phyloP scores from a whole-genome alignment of 2,329 filamentous ascomycete genomes.

The Hymenoscyphus scutula region DNA sequence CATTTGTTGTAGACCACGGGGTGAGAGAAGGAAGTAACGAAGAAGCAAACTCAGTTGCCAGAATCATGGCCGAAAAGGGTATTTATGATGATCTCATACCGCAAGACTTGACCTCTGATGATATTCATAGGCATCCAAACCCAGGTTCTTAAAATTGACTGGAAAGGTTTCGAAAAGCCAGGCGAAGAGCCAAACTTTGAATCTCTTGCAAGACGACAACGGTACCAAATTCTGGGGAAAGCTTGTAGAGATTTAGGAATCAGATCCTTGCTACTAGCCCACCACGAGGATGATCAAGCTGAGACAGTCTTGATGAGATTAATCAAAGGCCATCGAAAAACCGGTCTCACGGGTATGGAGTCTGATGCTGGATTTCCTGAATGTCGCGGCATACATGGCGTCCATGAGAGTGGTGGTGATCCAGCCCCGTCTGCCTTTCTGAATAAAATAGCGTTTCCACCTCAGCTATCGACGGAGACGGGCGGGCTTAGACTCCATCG shows the following conservation, averaged over 20 bases:
- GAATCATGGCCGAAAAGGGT: conserved; percentile 28
- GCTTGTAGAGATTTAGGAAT: conserved; percentile 54
- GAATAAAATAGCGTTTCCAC: background rate
- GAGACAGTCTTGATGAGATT: conserved; percentile 86
- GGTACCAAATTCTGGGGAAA: conserved; percentile 69
- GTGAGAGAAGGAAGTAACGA: conserved; percentile 50
- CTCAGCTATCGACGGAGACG: conserved; percentile 44
- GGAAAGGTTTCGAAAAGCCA: conserved; percentile 45
- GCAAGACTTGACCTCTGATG: conserved; percentile 7
- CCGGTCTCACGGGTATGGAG: conserved; percentile 71
- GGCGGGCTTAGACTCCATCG: conserved; percentile 67
- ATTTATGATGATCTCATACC: background rate
- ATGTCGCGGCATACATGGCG: conserved; percentile 71
- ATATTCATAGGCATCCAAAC: conserved; percentile 30
- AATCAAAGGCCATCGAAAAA: conserved; percentile 61
- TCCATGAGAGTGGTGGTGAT: conserved; percentile 59
- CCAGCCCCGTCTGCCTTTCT: background rate
- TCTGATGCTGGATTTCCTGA: conserved; percentile 72
- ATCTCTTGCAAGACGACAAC: conserved; percentile 67
- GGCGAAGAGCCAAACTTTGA: conserved; percentile 65
- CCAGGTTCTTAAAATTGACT: conserved; percentile 44
- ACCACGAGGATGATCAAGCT: conserved; percentile 87
- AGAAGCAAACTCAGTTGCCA: conserved; percentile 52
- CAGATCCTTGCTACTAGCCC: conserved; percentile 69
- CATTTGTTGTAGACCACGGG: conserved; percentile 56